Evolutionary conservation across 768 basidiomycete species (phyloP).

Genomic region (Lactarius vividus): DNA sequence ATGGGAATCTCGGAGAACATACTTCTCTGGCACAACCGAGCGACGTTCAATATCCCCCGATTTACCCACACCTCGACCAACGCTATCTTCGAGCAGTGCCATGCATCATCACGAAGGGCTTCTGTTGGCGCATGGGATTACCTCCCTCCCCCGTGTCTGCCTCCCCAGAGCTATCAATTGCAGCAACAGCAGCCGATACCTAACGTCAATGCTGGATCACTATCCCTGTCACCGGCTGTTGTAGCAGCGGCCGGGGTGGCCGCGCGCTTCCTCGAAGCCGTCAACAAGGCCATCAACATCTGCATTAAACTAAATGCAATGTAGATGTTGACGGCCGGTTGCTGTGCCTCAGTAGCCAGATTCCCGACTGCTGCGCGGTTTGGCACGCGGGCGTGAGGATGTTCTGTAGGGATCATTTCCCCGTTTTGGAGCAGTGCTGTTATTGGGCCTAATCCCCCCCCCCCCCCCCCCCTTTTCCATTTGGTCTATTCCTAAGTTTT

Average conservation of each 20-base stretch:
- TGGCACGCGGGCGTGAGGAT: too few species aligned
- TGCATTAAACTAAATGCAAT: slow-evolving; percentile 8
- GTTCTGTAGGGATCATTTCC: too few species aligned
- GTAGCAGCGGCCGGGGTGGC: not conserved
- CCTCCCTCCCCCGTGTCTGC: slow-evolving; percentile 7
- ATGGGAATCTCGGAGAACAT: not conserved
- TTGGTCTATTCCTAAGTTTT: too few species aligned
- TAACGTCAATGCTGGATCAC: not conserved
- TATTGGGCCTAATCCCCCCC: too few species aligned
- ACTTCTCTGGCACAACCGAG: not conserved
- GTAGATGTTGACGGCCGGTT: not conserved
- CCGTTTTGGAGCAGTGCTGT: too few species aligned
- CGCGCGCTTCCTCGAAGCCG: slow-evolving; percentile 11
- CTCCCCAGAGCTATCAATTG: not conserved
- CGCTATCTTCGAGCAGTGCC: not conserved
- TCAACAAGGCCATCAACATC: slow-evolving; percentile 12
- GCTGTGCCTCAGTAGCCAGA: not conserved
- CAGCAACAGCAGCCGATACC: not conserved
- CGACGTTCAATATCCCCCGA: not conserved
- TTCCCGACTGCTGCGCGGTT: too few species aligned
- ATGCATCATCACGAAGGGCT: not conserved
- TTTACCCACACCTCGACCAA: not conserved
- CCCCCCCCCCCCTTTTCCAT: too few species aligned
- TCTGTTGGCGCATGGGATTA: not conserved
- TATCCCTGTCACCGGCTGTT: not conserved